Conservation (phyloP, 2,329 filamentous ascomycete species). For the Fusarium brachygibbosum region DNA sequence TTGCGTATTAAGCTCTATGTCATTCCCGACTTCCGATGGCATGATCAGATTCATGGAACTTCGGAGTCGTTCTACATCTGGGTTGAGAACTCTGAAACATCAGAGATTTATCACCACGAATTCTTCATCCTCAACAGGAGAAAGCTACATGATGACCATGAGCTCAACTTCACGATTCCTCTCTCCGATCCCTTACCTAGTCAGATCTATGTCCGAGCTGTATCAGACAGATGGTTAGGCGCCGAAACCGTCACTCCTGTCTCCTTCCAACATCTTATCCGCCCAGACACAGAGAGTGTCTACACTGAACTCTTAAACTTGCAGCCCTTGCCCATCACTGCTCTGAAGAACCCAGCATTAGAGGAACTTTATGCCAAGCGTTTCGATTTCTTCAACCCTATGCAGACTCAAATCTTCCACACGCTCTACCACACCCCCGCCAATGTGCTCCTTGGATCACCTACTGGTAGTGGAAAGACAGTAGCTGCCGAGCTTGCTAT, state of each 20-base stretch:
- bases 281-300: slow-evolving; percentile 96
- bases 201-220: slow-evolving; percentile 94
- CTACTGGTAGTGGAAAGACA: slow-evolving; percentile 97
- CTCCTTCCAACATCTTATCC: slow-evolving; percentile 97
- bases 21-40: slow-evolving; percentile 93
- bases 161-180: slow-evolving; percentile 97
- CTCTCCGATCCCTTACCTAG: slow-evolving; percentile 91
- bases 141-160: slow-evolving; percentile 95
- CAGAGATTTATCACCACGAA: slow-evolving; percentile 97
- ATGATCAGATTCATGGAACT: slow-evolving; percentile 90
- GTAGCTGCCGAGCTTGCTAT: slow-evolving; percentile 96
- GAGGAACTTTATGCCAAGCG: slow-evolving; percentile 90
- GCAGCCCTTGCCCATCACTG: slow-evolving; percentile 88
- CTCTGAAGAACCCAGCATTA: slow-evolving; percentile 86
- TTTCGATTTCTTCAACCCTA: slow-evolving; percentile 98
- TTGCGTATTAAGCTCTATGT: slow-evolving; percentile 89
- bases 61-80: slow-evolving; percentile 99
- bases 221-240: slow-evolving; percentile 96
- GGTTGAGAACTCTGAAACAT: slow-evolving; percentile 98
- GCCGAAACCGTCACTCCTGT: slow-evolving; percentile 96
- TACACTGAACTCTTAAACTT: slow-evolving; percentile 95
- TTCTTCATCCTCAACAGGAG: slow-evolving; percentile 92
- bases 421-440: slow-evolving; percentile 92
- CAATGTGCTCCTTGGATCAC: slow-evolving; percentile 94
- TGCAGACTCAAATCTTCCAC: slow-evolving; percentile 99